A percentile compares a stretch with the other conserved stretches of the same genome.
These are phyloP conservation scores for Blastomyces gilchristii DNA, from an alignment of 2,329 filamentous ascomycete species.

Conservation along the genomic window DNA sequence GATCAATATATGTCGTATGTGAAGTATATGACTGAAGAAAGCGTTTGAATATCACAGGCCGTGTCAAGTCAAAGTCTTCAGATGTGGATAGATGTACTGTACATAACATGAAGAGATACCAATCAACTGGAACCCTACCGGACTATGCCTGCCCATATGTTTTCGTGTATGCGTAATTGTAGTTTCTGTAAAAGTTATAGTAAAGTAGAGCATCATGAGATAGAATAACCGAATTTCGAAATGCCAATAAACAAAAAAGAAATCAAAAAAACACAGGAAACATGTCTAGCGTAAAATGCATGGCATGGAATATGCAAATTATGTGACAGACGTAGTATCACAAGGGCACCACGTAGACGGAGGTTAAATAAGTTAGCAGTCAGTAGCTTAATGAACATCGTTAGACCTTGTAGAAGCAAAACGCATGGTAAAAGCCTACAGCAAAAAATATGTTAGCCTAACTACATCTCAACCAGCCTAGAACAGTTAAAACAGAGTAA, in stretches of 20 bases:
- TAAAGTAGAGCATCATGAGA: not conserved
- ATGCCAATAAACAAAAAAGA: not conserved
- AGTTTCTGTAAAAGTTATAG: not conserved
- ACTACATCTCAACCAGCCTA: not conserved
- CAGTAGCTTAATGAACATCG: not conserved
- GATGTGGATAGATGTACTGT: not conserved
- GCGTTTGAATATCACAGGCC: not conserved
- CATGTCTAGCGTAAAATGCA: not conserved
- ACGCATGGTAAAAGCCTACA: constrained; percentile 71
- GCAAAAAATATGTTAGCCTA: not conserved
- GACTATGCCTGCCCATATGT: not conserved
- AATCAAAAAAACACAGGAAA: not conserved
- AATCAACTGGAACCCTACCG: not conserved
- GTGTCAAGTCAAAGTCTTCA: not conserved
- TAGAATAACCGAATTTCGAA: not conserved
- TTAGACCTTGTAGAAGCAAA: constrained; percentile 93
- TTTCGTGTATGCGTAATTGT: not conserved
- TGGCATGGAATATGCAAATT: not conserved
- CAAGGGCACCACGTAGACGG: not conserved
- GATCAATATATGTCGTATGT: too few relatives aligned
- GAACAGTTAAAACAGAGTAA: not conserved
- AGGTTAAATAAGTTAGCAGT: not conserved
- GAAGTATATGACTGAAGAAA: too few relatives aligned
- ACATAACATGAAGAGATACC: not conserved
- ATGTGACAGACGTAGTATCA: not conserved